phyloP scores from a whole-genome alignment of 208 protist genomes.

The Spongospora subterranea region DNA sequence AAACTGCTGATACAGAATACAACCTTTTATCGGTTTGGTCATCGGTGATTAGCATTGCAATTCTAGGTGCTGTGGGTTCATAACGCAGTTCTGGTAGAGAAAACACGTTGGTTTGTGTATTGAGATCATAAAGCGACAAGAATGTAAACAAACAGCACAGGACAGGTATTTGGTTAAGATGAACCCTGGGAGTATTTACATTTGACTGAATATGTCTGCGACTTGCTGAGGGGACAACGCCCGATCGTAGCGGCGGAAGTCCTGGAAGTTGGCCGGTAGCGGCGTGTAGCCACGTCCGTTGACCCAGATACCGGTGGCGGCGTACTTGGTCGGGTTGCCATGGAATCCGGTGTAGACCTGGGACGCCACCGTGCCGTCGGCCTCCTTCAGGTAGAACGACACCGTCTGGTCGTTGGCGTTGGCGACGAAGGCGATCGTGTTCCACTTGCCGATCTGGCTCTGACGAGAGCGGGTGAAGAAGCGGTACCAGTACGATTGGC shows the following conservation, averaged over 20 bases:
- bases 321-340: not conserved
- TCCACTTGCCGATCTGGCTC: not conserved
- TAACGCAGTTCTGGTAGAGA: no score
- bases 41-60: no score
- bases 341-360: not conserved
- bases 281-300: not conserved
- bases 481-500: not conserved
- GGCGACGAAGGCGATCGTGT: not conserved
- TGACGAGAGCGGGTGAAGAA: not conserved
- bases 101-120: no score
- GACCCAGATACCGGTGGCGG: not conserved
- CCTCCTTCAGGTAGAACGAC: not conserved
- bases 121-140: no score
- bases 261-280: not conserved
- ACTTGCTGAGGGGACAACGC: not conserved
- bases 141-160: no score
- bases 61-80: no score
- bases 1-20: no score
- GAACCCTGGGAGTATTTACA: no score
- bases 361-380: not conserved
- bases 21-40: no score
- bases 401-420: not conserved
- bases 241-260: not conserved
- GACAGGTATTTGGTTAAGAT: no score
- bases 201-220: not conserved